Evolutionary conservation across 805 yeast species (phyloP).

Genomic region (Priceomyces carsonii): DNA sequence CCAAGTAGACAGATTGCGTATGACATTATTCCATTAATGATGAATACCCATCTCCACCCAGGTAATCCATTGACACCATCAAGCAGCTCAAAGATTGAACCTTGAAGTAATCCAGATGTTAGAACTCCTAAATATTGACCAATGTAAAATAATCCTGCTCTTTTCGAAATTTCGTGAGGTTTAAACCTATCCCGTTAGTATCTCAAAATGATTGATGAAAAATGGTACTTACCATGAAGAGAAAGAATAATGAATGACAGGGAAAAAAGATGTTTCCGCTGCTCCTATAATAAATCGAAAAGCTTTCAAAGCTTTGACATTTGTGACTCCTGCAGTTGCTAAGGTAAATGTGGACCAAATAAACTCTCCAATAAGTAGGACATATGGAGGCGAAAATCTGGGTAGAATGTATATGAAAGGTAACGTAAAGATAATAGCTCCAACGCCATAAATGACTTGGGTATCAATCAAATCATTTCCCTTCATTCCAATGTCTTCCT

Average conservation of each 20-base stretch:
- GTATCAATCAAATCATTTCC: slow-evolving; percentile 66
- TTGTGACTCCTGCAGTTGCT: slow-evolving; percentile 50
- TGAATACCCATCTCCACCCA: slow-evolving; percentile 77
- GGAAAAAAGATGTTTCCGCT: slow-evolving; percentile 62
- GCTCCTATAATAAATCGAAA: slow-evolving; percentile 67
- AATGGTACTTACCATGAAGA: slow-evolving; percentile 41
- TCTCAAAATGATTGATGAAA: not conserved
- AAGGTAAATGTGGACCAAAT: slow-evolving; percentile 70
- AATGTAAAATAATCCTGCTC: slow-evolving; percentile 60
- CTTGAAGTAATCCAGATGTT: slow-evolving; percentile 63
- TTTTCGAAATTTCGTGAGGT: slow-evolving; percentile 56
- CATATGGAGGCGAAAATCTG: slow-evolving; percentile 54
- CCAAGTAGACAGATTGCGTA: slow-evolving; percentile 60
- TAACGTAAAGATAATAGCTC: slow-evolving; percentile 59
- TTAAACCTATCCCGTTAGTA: slow-evolving; percentile 39
- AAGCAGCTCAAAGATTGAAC: slow-evolving; percentile 49
- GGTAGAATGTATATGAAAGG: slow-evolving; percentile 63
- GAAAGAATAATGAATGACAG: slow-evolving; percentile 41
- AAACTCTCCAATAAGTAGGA: slow-evolving; percentile 57
- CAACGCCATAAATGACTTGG: slow-evolving; percentile 59
- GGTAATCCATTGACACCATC: slow-evolving; percentile 53
- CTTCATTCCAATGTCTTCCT: slow-evolving; percentile 53
- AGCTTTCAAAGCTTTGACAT: slow-evolving; percentile 54
- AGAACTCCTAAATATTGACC: slow-evolving; percentile 66
- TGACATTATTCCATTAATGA: slow-evolving; percentile 63